Evolutionary conservation across 441 rosid species (phyloP), one percentile per base, ranked within the genome.

Genomic region (Gossypium davidsonii): DNA sequence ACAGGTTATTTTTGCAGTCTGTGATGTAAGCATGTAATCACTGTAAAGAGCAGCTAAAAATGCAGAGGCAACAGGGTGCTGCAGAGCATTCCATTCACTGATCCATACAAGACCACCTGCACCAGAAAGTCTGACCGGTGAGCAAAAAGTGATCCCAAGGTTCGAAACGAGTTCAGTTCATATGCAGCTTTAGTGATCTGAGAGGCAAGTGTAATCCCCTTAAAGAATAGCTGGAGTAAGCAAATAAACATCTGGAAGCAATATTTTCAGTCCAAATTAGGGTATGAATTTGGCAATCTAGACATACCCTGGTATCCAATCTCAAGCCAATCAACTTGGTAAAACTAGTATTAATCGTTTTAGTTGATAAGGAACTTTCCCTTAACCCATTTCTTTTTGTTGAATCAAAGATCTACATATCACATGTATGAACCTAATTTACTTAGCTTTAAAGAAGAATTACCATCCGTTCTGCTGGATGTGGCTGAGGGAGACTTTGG

Each of bases 91-190:
- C 99, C 98, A 95, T 55, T 91, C 83, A 67, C 89, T 86, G 49
- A 95, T 88, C 97, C 88, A 88, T 82, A 95, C 78, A 69, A 95
- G 97, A 76, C 99, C 98, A 81, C 88, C 99, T 95, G 85, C 78
- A 80, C 51, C 56, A 70, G 72, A 60, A 73, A 67, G 58, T 59
- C 17, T 2, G 12, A 64, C 23, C 1, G 20, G 44, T 79, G 11
- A 67, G 28, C 9, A 60, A 49, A 7, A 46, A 14, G 26, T 3
- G 12, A 49, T 44, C 42, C 48, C 26, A 56, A 59, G 34, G 78
- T 58, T n/a, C 55, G 28, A 15, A 42, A 64, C 60, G 0, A 34
- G 44, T 48, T 44, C 12, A 17, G 25, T 17, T 62, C 12, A 56
- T 2, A 57, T 34, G 12, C 60, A 9, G 14, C 28, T 6, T 57